Evolutionary conservation across 2,329 filamentous ascomycete species (phyloP), one percentile per base, ranked within the genome.

Genomic region (Talaromyces sp.): DNA sequence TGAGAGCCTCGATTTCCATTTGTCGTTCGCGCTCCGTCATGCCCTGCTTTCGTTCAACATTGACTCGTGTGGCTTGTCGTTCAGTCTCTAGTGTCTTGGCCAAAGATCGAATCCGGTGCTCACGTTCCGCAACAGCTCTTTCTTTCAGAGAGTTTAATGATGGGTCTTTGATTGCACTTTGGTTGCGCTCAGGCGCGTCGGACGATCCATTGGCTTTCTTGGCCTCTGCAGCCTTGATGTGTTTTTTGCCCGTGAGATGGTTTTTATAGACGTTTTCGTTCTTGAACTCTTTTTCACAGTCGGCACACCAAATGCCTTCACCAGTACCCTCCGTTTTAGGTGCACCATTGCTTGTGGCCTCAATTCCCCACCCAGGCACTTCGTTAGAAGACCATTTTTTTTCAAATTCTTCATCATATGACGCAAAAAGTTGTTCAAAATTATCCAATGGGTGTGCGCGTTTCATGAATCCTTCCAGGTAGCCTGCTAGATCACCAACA

Each of bases 11-110:
- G 12, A 97, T 83, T 73, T 99, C 95, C 75, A 96, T 91, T 70
- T 95, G 90, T 14, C 94, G 88, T 74, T 99, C 94, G 32, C 92
- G 88, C 72, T 97, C 93, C 3, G 94, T 99, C 92, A 99, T 96
- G 65, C 93, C 93, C 73, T 95, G 91, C 74, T 91, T 94, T 56
- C 94, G 89, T 81, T 99, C 95, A 11, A 97, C 92, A 69, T 99
- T 97, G 68, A 94, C 88, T 54, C 90, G 85, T 0, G 94, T 97
- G 70, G 96, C 93, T 73, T 89, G 85, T 60, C 93, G 88, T 71
- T 96, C 91, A 14, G 88, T 89, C 71, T 90, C 88, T 85, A 99
- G 94, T 4, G 89, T 85, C 54, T 87, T 84, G 10, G 91, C 86
- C 7, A 99, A 82, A 58, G 88, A 89, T 71, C 88, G 89, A 57